Evolutionary conservation across 495 filamentous ascomycete species (phyloP), one percentile per base, ranked within the genome.

Genomic region (Penicillium cataractarum): DNA sequence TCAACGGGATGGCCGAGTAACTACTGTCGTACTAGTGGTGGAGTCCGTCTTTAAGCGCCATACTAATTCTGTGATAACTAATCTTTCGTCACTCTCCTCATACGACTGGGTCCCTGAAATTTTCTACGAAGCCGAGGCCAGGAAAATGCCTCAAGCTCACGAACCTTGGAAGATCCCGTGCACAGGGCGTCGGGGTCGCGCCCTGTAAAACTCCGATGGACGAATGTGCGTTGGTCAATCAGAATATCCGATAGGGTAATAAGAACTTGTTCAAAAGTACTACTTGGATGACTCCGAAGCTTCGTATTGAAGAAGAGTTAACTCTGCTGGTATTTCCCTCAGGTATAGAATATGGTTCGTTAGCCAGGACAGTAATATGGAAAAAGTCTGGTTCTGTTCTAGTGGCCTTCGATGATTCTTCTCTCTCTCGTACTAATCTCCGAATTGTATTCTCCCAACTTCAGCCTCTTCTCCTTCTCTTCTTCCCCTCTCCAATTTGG

Each of bases 131-230:
- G 48, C 63, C 59, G 50, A 59, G 37, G 55, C 35, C 51, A 54
- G 10, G 42, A 60, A 65, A 70, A 69, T 66, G 60, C 61, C 66
- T 60, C 66, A 64, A 31, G 32, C 40, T 44, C n/a, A n/a, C n/a
- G n/a, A n/a, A n/a, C n/a, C n/a, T n/a, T n/a, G 44, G 46, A 49
- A 54, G 32, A 21, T 31, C 57, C 15, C 27, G 29, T 54, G 53
- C 22, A 19, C 33, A 37, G 29, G 22, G 44, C 31, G 26, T 66
- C 60, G 60, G 63, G 10, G 39, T 58, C 53, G 60, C 60, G 27
- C 56, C 12, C 52, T 52, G 17, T 32, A 42, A 61, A 66, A 24
- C 32, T 39, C 66, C 66, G 66, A 62, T 10, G 26, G 4, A 12
- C 31, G 24, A 33, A 44, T 21, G 24, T 3, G 19, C 42, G 17